Percentiles rank a stretch among this genome's conserved stretches.
These are phyloP conservation scores for Gossypium davidsonii DNA, from an alignment of 441 rosid species.

Conservation along the genomic window DNA sequence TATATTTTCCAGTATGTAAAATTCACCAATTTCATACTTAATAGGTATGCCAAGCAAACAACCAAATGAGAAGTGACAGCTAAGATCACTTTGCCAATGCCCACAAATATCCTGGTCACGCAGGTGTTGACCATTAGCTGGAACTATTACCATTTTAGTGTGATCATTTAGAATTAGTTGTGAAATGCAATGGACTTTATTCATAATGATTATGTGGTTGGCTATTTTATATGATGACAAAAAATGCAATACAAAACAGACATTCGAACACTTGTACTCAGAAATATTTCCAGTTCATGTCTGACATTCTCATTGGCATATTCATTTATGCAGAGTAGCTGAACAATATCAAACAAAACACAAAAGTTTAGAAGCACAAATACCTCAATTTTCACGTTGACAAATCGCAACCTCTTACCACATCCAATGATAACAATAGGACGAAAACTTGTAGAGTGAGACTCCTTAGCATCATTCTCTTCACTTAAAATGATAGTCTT, in stretches of 20 bases:
- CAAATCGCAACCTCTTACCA: conserved; percentile 89
- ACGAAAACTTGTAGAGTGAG: conserved; percentile 37
- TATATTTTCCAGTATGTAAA: background rate
- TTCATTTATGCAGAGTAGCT: background rate
- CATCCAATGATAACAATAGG: conserved; percentile 86
- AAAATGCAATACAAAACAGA: background rate
- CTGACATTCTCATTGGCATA: background rate
- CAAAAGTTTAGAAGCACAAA: conserved; percentile 11
- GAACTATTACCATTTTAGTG: background rate
- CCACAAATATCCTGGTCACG: background rate
- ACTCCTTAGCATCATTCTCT: conserved; percentile 48
- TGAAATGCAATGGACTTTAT: background rate
- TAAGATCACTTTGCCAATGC: background rate
- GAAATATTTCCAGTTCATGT: background rate
- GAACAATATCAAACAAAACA: conserved; percentile 10
- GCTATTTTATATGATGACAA: background rate
- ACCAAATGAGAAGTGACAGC: background rate
- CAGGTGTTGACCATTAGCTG: background rate
- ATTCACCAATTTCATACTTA: background rate
- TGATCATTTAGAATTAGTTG: background rate
- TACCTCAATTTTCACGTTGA: conserved; percentile 91
- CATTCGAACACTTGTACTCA: background rate
- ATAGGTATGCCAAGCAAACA: background rate
- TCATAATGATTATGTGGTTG: background rate
- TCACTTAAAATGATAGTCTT: conserved; percentile 58